Percentiles rank a stretch among this genome's conserved stretches.
Conservation (phyloP, 352 stramenopile species). For the Phytophthora cryptogea region DNA sequence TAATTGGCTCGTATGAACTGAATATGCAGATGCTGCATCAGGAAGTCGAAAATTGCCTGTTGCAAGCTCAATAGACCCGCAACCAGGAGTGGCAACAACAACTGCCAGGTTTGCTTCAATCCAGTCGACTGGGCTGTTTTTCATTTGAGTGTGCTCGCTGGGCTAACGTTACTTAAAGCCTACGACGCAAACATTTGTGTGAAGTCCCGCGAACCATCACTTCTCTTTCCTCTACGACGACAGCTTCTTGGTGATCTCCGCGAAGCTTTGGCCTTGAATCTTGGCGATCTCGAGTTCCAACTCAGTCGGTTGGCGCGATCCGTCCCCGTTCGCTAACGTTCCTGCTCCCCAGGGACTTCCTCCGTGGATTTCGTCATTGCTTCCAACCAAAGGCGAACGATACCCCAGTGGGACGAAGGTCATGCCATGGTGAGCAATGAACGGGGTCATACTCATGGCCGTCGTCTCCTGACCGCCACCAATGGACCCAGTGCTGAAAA, state of each 20-base stretch:
- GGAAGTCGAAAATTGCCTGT: constrained; percentile 19
- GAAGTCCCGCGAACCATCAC: too few relatives aligned
- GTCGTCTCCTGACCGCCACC: constrained; percentile 88
- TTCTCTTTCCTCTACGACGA: constrained; percentile 14
- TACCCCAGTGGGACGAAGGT: constrained; percentile 84
- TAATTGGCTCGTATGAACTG: constrained; percentile 22
- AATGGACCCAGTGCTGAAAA: constrained; percentile 71
- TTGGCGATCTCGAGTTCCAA: constrained; percentile 73
- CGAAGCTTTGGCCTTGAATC: constrained; percentile 82
- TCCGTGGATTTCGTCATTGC: constrained; percentile 68
- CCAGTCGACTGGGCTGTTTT: too few relatives aligned
- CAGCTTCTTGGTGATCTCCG: constrained; percentile 76
- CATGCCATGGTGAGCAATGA: constrained; percentile 88
- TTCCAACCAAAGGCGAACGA: constrained; percentile 43
- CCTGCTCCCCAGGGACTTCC: constrained; percentile 76
- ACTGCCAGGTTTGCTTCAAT: too few relatives aligned
- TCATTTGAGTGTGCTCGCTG: too few relatives aligned
- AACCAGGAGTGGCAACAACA: too few relatives aligned
- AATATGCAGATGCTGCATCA: constrained; percentile 28
- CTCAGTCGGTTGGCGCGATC: constrained; percentile 72
- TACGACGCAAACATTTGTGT: background rate
- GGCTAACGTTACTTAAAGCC: too few relatives aligned
- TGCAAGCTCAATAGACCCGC: background rate
- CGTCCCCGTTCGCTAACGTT: constrained; percentile 76
- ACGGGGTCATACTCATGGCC: constrained; percentile 72